These are phyloP conservation scores for Calendula officinalis DNA, from an alignment of 129 eudicot species.

Conservation along the genomic window DNA sequence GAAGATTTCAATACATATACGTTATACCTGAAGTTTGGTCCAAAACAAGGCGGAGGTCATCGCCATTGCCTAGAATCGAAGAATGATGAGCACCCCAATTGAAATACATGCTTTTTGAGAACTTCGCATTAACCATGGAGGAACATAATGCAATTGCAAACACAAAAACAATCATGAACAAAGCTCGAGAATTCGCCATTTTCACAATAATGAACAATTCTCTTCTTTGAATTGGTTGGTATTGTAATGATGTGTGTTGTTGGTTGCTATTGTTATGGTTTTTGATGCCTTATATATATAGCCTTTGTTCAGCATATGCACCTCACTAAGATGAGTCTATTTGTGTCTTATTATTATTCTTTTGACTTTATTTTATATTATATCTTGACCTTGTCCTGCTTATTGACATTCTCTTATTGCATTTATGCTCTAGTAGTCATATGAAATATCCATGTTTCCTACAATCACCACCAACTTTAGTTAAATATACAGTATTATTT, in stretches of 20 bases:
- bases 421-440: constrained; percentile 10
- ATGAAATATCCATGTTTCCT: background rate
- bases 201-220: background rate
- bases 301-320: constrained; percentile 12
- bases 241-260: constrained; percentile 5
- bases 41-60: constrained; percentile 47
- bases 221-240: background rate
- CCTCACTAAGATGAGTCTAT: constrained; percentile 13
- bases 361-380: constrained; percentile 23
- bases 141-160: constrained; percentile 30
- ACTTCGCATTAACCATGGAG: constrained; percentile 28
- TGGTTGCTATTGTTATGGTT: constrained; percentile 16
- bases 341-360: constrained; percentile 1
- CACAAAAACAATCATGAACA: constrained; percentile 6
- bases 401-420: constrained; percentile 7
- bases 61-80: constrained; percentile 36
- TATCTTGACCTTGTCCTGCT: constrained; percentile 24
- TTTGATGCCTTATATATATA: constrained; percentile 27
- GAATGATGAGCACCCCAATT: constrained; percentile 54
- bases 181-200: constrained; percentile 30
- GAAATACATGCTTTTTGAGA: constrained; percentile 38
- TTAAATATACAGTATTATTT: background rate
- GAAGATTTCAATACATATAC: constrained; percentile 17
- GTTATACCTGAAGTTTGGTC: constrained; percentile 55
- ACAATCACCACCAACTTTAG: background rate